These are phyloP conservation scores for Magnolia kwangsiensis DNA, from an alignment of 164 flowering plant genomes.

Conservation along the genomic window DNA sequence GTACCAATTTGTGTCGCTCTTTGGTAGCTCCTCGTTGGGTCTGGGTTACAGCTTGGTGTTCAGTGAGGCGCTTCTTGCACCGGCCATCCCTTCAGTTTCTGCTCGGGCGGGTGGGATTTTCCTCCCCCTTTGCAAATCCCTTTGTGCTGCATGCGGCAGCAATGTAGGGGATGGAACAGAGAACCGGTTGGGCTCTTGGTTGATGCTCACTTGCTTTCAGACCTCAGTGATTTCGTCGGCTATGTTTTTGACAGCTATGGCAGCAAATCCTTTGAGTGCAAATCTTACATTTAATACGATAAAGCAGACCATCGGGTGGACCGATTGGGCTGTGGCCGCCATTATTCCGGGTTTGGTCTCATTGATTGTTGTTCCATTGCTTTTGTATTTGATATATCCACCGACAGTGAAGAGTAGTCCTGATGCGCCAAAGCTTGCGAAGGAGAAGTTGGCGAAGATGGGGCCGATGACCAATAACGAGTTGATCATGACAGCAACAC, in stretches of 20 bases:
- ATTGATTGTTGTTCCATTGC: constrained; percentile 66
- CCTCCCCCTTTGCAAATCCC: constrained; percentile 74
- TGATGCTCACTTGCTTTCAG: constrained; percentile 91
- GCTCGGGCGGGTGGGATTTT: constrained; percentile 93
- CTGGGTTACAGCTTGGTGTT: constrained; percentile 85
- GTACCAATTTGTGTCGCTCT: constrained; percentile 72
- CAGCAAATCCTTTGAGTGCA: constrained; percentile 88
- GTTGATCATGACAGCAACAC: constrained; percentile 74
- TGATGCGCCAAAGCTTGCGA: constrained; percentile 87
- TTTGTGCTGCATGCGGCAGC: constrained; percentile 86
- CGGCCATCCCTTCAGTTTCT: constrained; percentile 85
- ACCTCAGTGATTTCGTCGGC: constrained; percentile 83
- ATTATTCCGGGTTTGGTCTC: constrained; percentile 87
- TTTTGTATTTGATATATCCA: constrained; percentile 78
- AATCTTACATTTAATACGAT: constrained; percentile 60
- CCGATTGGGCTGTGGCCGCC: constrained; percentile 90
- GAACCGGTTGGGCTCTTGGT: constrained; percentile 67
- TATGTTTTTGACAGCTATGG: constrained; percentile 94
- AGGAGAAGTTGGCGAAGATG: constrained; percentile 84
- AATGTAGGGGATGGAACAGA: constrained; percentile 90
- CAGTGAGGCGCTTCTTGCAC: constrained; percentile 82
- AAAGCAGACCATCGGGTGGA: constrained; percentile 76
- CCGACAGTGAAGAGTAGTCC: constrained; percentile 83
- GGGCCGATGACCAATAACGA: constrained; percentile 86
- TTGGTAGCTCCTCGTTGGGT: constrained; percentile 74